phyloP scores from a whole-genome alignment of 1,284 basidiomycete species.

The Cystobasidium pallidum region DNA sequence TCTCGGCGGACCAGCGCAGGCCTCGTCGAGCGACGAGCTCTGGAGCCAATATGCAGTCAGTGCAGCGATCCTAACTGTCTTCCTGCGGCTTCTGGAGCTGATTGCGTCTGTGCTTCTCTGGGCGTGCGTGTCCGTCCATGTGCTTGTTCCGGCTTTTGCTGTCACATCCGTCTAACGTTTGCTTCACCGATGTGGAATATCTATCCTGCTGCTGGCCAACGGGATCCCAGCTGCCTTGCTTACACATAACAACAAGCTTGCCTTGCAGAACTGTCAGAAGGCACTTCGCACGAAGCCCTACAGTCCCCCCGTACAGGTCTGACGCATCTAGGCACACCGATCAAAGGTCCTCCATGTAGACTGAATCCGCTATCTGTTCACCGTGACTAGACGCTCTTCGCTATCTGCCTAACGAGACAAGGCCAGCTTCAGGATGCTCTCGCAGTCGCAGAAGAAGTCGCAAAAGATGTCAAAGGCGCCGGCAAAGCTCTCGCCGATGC shows the following conservation, averaged over 20 bases:
- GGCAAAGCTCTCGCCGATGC: conserved; percentile 29
- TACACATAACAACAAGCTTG: conserved; percentile 14
- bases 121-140: too few species aligned
- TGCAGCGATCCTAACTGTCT: neutral
- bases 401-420: conserved; percentile 12
- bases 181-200: neutral
- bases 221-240: conserved; percentile 36
- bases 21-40: conserved; percentile 21
- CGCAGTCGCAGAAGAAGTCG: conserved; percentile 11
- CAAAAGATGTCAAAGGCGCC: conserved; percentile 27
- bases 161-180: too few species aligned
- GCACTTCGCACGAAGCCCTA: conserved; percentile 29
- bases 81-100: neutral
- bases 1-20: conserved; percentile 18
- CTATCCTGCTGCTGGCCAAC: too few species aligned
- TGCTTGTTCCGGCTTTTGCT: too few species aligned
- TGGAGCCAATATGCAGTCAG: conserved; percentile 42
- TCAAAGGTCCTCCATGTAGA: neutral
- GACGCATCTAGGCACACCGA: neutral
- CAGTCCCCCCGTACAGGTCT: conserved; percentile 38
- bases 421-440: conserved; percentile 20
- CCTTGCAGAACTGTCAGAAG: conserved; percentile 32
- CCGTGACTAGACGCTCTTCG: conserved; percentile 17
- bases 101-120: neutral
- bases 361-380: neutral